Evolutionary conservation across 164 flowering plant genomes (phyloP).

Genomic region (Vitis labrusca): DNA sequence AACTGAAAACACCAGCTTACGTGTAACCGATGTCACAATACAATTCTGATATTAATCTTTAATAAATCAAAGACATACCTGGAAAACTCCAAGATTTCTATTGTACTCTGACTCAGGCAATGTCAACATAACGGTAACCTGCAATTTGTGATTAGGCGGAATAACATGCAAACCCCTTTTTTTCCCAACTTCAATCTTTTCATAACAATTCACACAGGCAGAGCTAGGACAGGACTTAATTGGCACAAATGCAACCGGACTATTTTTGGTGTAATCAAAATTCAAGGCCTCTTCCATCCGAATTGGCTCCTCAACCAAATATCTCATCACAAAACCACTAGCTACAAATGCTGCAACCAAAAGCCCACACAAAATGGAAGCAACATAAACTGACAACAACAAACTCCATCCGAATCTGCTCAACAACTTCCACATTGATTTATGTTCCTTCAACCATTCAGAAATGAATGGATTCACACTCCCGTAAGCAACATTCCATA

Average conservation of each 20-base stretch:
- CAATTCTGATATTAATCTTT: not conserved
- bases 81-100: conserved; percentile 40
- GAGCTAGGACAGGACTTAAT: conserved; percentile 31
- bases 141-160: conserved; percentile 57
- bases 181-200: conserved; percentile 28
- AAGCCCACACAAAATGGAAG: conserved; percentile 47
- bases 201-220: conserved; percentile 29
- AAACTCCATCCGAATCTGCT: conserved; percentile 51
- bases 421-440: conserved; percentile 29
- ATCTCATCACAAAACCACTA: conserved; percentile 58
- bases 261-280: conserved; percentile 73
- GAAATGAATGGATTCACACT: conserved; percentile 9
- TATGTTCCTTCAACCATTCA: conserved; percentile 31
- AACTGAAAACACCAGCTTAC: not conserved
- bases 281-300: conserved; percentile 49
- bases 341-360: conserved; percentile 49
- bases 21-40: not conserved
- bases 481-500: conserved; percentile 23
- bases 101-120: conserved; percentile 69
- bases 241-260: conserved; percentile 73
- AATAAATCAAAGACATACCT: conserved; percentile 17
- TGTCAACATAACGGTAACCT: conserved; percentile 48
- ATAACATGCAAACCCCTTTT: conserved; percentile 28
- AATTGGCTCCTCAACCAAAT: conserved; percentile 66
- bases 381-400: conserved; percentile 21